Base-by-base conservation (phyloP, 1,139 yeast species). In the Pichia cactophila region DNA sequence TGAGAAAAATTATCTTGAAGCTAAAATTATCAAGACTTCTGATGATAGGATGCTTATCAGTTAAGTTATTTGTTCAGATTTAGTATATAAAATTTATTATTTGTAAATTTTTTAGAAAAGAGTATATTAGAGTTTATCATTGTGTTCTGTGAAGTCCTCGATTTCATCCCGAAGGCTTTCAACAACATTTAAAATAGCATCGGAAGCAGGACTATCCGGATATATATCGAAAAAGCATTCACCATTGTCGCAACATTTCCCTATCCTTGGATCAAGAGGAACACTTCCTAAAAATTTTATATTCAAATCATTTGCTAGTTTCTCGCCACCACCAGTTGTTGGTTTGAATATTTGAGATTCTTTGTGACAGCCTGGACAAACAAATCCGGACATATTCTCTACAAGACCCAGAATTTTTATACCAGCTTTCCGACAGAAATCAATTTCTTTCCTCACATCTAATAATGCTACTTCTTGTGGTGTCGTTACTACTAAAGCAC, bases 321-420 rank as follows among this genome's bases (percentile, higher is more conserved):
- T 80, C 58, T 78, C 75, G 8, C 97, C 99, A 20, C 99, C 99
- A 16, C 98, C 98, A 1, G 98, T 94, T 4, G 97, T 92, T 36
- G 97, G 88, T 56, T 84, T 85, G 68, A 94, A 94, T 12, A 94
- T 90, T 60, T 84, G 82, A 0, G 96, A 86, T 66, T 89, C 88
- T 9, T 95, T 95, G 54, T 86, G 78, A 67, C 99, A 94, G 58
- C 74, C 81, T 5, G 98, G 98, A 64, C 99, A 94, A 16, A 94
- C 97, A 70, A 94, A 94, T 1, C 98, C 98, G 7, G 96, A 81
- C 99, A 94, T 94, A 65, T 94, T 94, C 64, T 94, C 99, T 33
- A 94, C 97, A 29, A 94, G 68, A 0, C 99, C 99, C 48, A 92
- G 66, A 4, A 94, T 78, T 50, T 77, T 82, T 53, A 94, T 89